A percentile compares a stretch with the other conserved stretches of the same genome.
phyloP scores from a whole-genome alignment of 768 basidiomycete genomes.

The Rhizopogon vulgaris region DNA sequence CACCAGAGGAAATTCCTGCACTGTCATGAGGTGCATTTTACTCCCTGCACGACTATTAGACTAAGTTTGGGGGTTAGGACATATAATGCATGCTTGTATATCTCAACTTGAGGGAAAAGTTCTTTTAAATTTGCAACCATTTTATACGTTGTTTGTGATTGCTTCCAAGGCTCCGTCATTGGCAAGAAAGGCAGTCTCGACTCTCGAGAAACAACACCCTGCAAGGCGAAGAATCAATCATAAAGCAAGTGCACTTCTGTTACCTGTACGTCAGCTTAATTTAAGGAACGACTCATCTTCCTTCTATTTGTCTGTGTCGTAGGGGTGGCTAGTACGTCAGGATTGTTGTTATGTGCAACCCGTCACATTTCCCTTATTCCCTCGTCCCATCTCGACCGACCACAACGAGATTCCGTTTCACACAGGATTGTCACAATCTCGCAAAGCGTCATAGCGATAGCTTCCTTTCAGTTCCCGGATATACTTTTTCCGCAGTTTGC shows the following conservation, averaged over 20 bases:
- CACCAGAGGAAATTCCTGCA: constrained; percentile 5
- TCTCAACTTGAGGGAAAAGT: background rate
- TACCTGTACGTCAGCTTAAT: too few relatives aligned
- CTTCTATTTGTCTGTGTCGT: too few relatives aligned
- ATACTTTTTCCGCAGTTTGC: background rate
- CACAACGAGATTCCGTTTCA: background rate
- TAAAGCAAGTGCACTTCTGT: background rate
- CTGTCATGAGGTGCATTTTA: constrained; percentile 7
- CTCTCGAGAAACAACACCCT: too few relatives aligned
- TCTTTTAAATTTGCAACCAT: background rate
- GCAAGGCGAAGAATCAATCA: too few relatives aligned
- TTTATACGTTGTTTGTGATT: background rate
- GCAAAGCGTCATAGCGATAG: background rate
- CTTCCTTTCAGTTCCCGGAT: background rate
- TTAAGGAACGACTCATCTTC: too few relatives aligned
- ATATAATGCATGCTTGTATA: constrained; percentile 10
- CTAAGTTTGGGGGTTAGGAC: constrained; percentile 6
- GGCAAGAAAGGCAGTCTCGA: background rate
- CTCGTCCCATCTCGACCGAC: background rate
- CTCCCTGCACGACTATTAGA: constrained; percentile 4
- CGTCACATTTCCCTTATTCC: background rate
- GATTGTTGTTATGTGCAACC: background rate
- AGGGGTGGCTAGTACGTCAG: background rate
- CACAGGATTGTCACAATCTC: background rate
- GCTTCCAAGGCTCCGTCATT: too few relatives aligned